phyloP scores from a whole-genome alignment of 257 asterid species.

The Agastache rugosa region DNA sequence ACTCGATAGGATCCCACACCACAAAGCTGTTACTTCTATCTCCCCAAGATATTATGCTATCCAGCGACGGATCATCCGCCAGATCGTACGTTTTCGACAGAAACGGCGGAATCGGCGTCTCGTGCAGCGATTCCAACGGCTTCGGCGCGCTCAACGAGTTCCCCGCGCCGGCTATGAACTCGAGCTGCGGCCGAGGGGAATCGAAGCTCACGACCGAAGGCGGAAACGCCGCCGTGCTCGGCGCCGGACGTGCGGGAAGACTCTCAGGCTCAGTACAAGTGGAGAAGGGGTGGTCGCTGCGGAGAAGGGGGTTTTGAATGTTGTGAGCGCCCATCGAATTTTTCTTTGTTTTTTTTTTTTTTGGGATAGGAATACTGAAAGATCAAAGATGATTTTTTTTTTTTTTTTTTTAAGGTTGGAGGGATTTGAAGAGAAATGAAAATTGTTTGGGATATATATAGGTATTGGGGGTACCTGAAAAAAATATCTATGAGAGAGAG shows the following conservation, averaged over 20 bases:
- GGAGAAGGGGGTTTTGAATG: not conserved
- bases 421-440: not conserved
- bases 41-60: slow-evolving; percentile 29
- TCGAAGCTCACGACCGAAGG: slow-evolving; percentile 5
- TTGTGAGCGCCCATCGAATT: slow-evolving; percentile 42
- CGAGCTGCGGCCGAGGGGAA: slow-evolving; percentile 28
- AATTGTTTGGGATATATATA: slow-evolving; percentile 37
- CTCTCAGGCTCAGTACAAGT: not conserved
- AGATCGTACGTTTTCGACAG: slow-evolving; percentile 33
- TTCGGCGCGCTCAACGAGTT: slow-evolving; percentile 37
- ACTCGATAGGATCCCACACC: slow-evolving; percentile 33
- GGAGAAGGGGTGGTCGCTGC: not conserved
- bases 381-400: not conserved
- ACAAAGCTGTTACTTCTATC: slow-evolving; percentile 26
- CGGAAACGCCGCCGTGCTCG: slow-evolving; percentile 18
- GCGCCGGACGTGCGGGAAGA: not conserved
- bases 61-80: slow-evolving; percentile 24
- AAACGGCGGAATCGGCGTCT: slow-evolving; percentile 31
- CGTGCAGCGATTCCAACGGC: slow-evolving; percentile 57
- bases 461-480: slow-evolving; percentile 33
- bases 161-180: slow-evolving; percentile 14
- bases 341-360: not conserved
- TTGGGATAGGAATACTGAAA: not conserved
- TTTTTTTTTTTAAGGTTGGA: not conserved
- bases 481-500: slow-evolving; percentile 16